A percentile compares a stretch with the other conserved stretches of the same genome.
Conservation (phyloP, 371 early-diverging fungal genomes). For the Smittium culicis region DNA sequence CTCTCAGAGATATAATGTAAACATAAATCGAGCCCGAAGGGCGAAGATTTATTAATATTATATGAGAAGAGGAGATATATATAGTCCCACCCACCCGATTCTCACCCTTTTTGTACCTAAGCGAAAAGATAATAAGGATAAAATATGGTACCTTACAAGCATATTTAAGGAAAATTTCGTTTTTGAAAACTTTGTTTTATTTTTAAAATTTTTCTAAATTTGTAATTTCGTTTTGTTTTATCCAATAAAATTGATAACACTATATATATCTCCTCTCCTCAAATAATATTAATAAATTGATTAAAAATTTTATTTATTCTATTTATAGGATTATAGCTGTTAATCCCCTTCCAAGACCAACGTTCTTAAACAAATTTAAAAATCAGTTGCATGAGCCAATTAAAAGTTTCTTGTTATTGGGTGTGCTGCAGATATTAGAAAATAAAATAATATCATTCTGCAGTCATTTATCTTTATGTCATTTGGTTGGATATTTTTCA, state of each 20-base stretch:
- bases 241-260: not conserved
- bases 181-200: not conserved
- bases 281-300: not conserved
- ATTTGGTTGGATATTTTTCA: too few species aligned
- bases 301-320: too few species aligned
- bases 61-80: not conserved
- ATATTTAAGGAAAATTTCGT: not conserved
- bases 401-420: too few species aligned
- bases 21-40: not conserved
- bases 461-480: too few species aligned
- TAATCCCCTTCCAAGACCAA: too few species aligned
- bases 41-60: not conserved
- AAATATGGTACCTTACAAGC: not conserved
- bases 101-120: not conserved
- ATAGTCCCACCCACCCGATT: not conserved
- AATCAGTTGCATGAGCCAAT: too few species aligned
- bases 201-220: not conserved
- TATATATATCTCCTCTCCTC: not conserved
- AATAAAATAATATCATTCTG: too few species aligned
- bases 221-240: not conserved
- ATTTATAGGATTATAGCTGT: too few species aligned
- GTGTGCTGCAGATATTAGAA: too few species aligned
- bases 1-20: not conserved
- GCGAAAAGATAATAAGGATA: slow-evolving; percentile 1
- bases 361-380: too few species aligned